Evolutionary conservation across 1,284 basidiomycete genomes (phyloP), one percentile per base, ranked within the genome.

Genomic region (Trametes versicolor): DNA sequence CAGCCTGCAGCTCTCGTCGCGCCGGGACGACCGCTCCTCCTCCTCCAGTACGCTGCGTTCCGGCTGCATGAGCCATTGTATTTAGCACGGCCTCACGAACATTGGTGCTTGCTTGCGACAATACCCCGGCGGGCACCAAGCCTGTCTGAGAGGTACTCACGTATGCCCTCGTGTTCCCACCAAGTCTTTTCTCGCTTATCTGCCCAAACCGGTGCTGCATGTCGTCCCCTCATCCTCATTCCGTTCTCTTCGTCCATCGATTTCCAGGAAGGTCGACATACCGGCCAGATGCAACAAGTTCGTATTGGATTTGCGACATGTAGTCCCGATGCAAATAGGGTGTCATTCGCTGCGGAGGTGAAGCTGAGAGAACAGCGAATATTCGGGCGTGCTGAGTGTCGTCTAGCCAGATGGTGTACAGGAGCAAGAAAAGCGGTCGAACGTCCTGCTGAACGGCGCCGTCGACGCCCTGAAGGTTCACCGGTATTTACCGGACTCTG

Each of bases 391-490:
- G 37, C 37, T 36, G 34, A 41, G 34, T 25, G 63, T 17, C 19
- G 61, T 66, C 59, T 60, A 60, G 61, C 56, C 63, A 62, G 63
- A 34, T 69, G 65, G 68, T 58, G 68, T 67, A 63, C 63, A 56
- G 65, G 43, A 51, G 64, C 60, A 66, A 69, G 41, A 43, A 66
- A 65, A 51, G 54, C 57, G 37, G 54, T 47, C 23, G 27, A 50
- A 62, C 49, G 47, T 39, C 65, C 41, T 59, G 65, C 62, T 55
- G 36, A 52, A 64, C 63, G 68, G 58, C 51, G 65, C 34, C 34
- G 58, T 67, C 68, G 58, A 66, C 65, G 63, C 65, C 58, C 62
- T 56, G 50, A 65, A 69, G 68, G 65, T 69, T 69, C 58, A 57
- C 50, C 63, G 68, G 58, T 43, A 37, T 37, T 64, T 61, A 69